Evolutionary conservation across 2,329 filamentous ascomycete species (phyloP).

Genomic region (Plectosphaerella sp.): DNA sequence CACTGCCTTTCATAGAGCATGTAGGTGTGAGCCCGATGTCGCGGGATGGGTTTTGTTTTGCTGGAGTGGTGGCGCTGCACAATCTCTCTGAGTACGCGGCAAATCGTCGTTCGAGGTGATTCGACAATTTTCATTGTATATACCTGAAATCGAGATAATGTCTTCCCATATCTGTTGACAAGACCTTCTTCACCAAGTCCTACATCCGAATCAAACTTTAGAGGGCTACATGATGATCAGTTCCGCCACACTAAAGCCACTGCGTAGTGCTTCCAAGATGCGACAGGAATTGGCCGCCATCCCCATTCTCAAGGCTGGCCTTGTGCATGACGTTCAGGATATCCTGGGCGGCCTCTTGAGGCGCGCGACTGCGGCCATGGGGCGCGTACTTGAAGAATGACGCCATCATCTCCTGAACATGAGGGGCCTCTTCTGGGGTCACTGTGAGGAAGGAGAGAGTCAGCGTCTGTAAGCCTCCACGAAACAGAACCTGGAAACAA

Average conservation of each 20-base stretch:
- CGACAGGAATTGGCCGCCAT: slow-evolving; percentile 48
- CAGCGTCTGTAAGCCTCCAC: slow-evolving; percentile 46
- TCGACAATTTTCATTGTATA: too few relatives aligned
- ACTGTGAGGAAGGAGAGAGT: slow-evolving; percentile 13
- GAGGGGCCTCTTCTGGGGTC: slow-evolving; percentile 19
- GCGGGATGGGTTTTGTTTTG: too few relatives aligned
- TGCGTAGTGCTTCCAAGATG: slow-evolving; percentile 50
- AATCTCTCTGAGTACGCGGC: too few relatives aligned
- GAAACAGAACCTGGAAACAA: slow-evolving; percentile 41
- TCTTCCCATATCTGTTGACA: too few relatives aligned
- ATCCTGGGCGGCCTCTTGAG: slow-evolving; percentile 26
- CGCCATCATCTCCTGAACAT: slow-evolving; percentile 15
- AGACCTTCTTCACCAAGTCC: too few relatives aligned
- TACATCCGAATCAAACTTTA: too few relatives aligned
- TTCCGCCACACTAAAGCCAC: slow-evolving; percentile 37
- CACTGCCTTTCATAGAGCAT: too few relatives aligned
- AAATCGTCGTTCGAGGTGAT: too few relatives aligned
- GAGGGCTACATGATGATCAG: too few relatives aligned
- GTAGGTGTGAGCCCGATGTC: too few relatives aligned
- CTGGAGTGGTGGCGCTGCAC: too few relatives aligned
- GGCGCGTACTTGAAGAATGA: slow-evolving; percentile 33
- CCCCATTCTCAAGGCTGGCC: slow-evolving; percentile 36
- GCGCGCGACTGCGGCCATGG: slow-evolving; percentile 26
- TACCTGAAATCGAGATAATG: too few relatives aligned
- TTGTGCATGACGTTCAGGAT: slow-evolving; percentile 28